Conservation (phyloP, 73 alveolate species). For the Halteria grandinella region DNA sequence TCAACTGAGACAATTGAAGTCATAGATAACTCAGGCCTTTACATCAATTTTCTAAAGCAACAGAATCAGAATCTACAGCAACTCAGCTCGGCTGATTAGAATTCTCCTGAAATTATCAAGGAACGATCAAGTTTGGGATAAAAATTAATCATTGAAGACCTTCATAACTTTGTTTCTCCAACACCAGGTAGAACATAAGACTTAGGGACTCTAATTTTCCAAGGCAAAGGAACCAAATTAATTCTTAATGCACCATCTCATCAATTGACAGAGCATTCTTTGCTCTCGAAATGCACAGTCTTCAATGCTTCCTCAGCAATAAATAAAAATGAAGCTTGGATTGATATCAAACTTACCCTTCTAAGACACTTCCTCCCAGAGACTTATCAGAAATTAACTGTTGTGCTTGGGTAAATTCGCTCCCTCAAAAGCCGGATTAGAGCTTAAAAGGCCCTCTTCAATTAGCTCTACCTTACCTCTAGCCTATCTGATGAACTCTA, state of each 20-base stretch:
- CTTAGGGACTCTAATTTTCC: no score
- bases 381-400: slow-evolving; percentile 50
- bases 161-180: slow-evolving; percentile 6
- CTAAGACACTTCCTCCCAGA: slow-evolving; percentile 73
- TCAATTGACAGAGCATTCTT: slow-evolving; percentile 12
- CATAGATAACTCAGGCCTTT: no score
- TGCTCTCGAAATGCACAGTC: slow-evolving; percentile 43
- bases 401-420: slow-evolving; percentile 8
- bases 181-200: no score
- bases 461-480: slow-evolving; percentile 3
- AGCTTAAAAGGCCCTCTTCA: slow-evolving; percentile 27
- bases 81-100: no score
- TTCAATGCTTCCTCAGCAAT: slow-evolving; percentile 57
- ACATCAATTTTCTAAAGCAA: no score
- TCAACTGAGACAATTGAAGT: no score
- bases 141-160: slow-evolving; percentile 1
- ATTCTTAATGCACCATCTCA: no score
- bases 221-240: no score
- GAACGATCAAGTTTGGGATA: no score
- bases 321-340: slow-evolving; percentile 77
- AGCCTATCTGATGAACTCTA: background rate
- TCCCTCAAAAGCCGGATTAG: slow-evolving; percentile 2
- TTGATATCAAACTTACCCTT: slow-evolving; percentile 67
- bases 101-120: no score
- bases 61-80: no score